Evolutionary conservation across 1,139 yeast species (phyloP).

Genomic region (Suhomyces kunorum): DNA sequence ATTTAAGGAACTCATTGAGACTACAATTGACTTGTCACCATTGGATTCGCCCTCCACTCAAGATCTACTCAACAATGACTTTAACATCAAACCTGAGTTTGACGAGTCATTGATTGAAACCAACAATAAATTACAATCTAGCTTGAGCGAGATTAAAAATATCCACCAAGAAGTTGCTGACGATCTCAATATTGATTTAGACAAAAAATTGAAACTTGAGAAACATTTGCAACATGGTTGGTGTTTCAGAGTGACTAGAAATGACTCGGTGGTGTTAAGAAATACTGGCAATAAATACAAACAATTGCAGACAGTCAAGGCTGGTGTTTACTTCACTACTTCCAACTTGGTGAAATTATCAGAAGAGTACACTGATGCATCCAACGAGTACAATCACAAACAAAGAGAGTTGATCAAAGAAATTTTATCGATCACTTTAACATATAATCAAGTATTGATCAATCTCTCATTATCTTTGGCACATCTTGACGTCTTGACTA

Average conservation of each 20-base stretch:
- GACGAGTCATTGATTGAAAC: constrained; percentile 72
- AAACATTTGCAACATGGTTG: constrained; percentile 86
- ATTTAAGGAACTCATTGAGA: constrained; percentile 83
- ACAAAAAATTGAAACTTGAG: constrained; percentile 85
- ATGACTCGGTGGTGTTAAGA: constrained; percentile 79
- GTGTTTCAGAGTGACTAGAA: constrained; percentile 90
- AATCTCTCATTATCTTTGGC: constrained; percentile 65
- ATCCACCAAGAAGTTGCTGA: constrained; percentile 69
- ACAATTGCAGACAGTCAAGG: constrained; percentile 88
- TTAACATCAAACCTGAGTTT: constrained; percentile 85
- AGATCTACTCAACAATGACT: constrained; percentile 53
- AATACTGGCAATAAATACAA: constrained; percentile 57
- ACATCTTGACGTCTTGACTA: constrained; percentile 75
- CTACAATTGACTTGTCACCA: constrained; percentile 85
- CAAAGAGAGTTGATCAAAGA: constrained; percentile 81
- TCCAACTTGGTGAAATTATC: constrained; percentile 60
- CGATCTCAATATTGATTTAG: constrained; percentile 77
- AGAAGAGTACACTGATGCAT: constrained; percentile 56
- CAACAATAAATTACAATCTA: constrained; percentile 54
- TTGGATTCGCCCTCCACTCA: constrained; percentile 58
- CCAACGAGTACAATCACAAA: constrained; percentile 66
- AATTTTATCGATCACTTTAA: constrained; percentile 73
- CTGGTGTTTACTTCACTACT: constrained; percentile 91
- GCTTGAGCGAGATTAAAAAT: constrained; percentile 55
- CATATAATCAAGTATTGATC: constrained; percentile 77